Conservation (phyloP, 768 basidiomycete genomes). For the Boletus speciosus region DNA sequence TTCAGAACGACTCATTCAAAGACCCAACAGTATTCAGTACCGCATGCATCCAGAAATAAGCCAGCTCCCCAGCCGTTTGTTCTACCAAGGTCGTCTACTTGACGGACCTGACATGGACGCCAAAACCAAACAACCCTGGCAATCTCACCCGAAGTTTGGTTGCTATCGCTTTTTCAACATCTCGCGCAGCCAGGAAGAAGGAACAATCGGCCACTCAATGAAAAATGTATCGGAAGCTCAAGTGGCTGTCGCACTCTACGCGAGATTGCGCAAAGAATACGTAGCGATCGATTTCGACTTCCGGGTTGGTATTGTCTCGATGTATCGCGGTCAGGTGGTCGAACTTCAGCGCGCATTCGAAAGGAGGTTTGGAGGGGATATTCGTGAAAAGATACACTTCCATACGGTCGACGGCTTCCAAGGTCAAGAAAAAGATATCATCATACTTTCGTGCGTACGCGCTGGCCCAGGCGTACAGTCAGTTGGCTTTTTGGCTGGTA, state of each 20-base stretch:
- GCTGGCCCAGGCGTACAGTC: slow-evolving; percentile 79
- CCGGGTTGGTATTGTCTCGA: slow-evolving; percentile 75
- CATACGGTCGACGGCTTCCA: slow-evolving; percentile 99
- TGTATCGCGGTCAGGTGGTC: slow-evolving; percentile 88
- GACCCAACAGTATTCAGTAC: slow-evolving; percentile 80
- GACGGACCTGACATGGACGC: slow-evolving; percentile 88
- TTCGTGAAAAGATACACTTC: slow-evolving; percentile 78
- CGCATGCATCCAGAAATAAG: slow-evolving; percentile 99
- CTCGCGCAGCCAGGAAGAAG: slow-evolving; percentile 56
- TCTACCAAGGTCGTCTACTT: slow-evolving; percentile 74
- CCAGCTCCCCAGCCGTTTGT: slow-evolving; percentile 78
- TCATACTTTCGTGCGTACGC: slow-evolving; percentile 95
- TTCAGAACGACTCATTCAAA: background rate
- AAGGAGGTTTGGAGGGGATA: slow-evolving; percentile 64
- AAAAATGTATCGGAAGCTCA: slow-evolving; percentile 73
- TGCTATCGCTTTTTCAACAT: slow-evolving; percentile 91
- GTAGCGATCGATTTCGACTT: slow-evolving; percentile 50
- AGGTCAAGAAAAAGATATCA: slow-evolving; percentile 97
- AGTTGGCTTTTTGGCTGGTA: slow-evolving; percentile 88
- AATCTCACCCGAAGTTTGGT: slow-evolving; percentile 69
- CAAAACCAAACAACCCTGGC: slow-evolving; percentile 87
- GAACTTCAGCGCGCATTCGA: slow-evolving; percentile 72
- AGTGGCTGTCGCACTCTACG: slow-evolving; percentile 74
- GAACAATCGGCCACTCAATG: slow-evolving; percentile 59
- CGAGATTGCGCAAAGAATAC: slow-evolving; percentile 65